A percentile compares a stretch with the other conserved stretches of the same genome.
Conservation (phyloP, 192 early-diverging fungal genomes). For the Entrophospora sp. region DNA sequence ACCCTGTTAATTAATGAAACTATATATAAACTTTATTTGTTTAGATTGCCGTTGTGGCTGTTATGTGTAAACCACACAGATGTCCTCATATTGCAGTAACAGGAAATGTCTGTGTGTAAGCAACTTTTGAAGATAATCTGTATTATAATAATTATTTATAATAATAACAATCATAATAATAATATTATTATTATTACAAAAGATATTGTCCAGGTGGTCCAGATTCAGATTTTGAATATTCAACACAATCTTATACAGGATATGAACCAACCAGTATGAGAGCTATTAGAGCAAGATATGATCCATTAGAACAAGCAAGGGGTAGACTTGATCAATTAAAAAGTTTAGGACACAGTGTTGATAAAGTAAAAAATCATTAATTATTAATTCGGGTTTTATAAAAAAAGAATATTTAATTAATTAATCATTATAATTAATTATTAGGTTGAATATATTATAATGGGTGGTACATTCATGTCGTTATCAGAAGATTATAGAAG, state of each 20-base stretch:
- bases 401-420: background rate
- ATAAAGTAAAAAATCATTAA: constrained; percentile 72
- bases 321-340: constrained; percentile 93
- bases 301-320: constrained; percentile 92
- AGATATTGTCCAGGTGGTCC: constrained; percentile 95
- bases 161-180: background rate
- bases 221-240: constrained; percentile 99
- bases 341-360: constrained; percentile 87
- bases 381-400: no score
- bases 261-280: constrained; percentile 99
- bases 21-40: background rate
- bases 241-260: constrained; percentile 99
- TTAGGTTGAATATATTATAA: constrained; percentile 90
- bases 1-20: background rate
- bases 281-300: constrained; percentile 95
- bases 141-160: background rate
- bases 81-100: constrained; percentile 99
- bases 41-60: constrained; percentile 90
- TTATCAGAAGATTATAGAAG: constrained; percentile 89
- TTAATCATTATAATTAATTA: background rate
- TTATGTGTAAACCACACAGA: constrained; percentile 95
- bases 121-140: background rate
- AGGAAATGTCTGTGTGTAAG: constrained; percentile 95
- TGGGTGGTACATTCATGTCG: constrained; percentile 99
- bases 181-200: background rate